phyloP scores from a whole-genome alignment of 768 basidiomycete genomes.

The Trametes sanguinea region DNA sequence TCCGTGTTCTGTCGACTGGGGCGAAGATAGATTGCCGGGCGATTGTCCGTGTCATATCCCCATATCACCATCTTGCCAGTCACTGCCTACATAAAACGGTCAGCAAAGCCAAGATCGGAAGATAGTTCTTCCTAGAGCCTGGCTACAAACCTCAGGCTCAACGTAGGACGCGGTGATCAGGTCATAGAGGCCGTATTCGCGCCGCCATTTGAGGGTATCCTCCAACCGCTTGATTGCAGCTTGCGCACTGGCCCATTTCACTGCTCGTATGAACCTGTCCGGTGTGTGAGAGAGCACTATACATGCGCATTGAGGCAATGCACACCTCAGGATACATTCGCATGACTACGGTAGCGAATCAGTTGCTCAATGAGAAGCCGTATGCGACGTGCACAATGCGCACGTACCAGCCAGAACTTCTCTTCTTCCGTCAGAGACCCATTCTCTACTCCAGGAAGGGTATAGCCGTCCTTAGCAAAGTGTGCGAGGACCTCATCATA shows the following conservation, averaged over 20 bases:
- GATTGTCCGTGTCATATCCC: conserved; percentile 67
- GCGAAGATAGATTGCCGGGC: conserved; percentile 71
- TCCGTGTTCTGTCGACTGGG: conserved; percentile 78
- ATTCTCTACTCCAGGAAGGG: conserved; percentile 47
- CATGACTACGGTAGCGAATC: conserved; percentile 41
- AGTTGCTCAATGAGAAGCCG: not conserved
- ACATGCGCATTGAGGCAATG: not conserved
- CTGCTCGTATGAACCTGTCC: conserved; percentile 70
- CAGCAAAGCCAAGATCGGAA: not conserved
- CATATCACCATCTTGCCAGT: conserved; percentile 83
- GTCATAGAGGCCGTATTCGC: conserved; percentile 76
- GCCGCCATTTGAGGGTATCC: conserved; percentile 74
- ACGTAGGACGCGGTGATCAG: conserved; percentile 59
- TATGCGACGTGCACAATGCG: not conserved
- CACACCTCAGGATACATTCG: conserved; percentile 71
- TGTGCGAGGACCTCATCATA: conserved; percentile 59
- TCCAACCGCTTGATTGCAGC: conserved; percentile 67
- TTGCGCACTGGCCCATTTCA: conserved; percentile 65
- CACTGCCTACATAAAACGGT: conserved; percentile 48
- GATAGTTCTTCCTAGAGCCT: not conserved
- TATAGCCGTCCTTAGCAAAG: conserved; percentile 55
- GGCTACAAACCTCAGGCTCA: conserved; percentile 64
- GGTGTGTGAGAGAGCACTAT: not conserved
- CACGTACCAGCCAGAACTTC: conserved; percentile 72
- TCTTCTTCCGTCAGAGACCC: conserved; percentile 61